Evolutionary conservation across 257 asterid genomes (phyloP), one percentile per base, ranked within the genome.

Genomic region (Buddleja alternifolia): DNA sequence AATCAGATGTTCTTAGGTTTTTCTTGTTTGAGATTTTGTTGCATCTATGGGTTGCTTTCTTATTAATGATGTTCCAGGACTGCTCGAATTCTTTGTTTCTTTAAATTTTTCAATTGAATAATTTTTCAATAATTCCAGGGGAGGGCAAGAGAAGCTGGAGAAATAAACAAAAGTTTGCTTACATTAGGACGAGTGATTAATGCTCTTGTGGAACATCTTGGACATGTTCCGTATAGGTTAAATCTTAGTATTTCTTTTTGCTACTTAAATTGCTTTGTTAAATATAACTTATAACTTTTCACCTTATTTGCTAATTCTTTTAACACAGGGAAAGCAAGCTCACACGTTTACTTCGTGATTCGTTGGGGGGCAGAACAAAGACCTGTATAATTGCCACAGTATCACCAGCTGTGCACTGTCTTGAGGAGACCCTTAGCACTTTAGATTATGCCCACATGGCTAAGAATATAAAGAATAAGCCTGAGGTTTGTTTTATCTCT

Each of bases 61-160:
- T 53, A 36, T 19, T 53, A 20, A 36, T 55, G 36, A 46, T 32
- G 14, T 42, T 47, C 1, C n/a, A 11, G 23, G 7, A 17, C 15
- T 23, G 12, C 23, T 10, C 57, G 63, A 20, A 20, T 37, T 29
- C 34, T 29, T 29, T 29, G 34, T 29, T 29, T n/a, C n/a, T n/a
- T n/a, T n/a, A n/a, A n/a, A n/a, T n/a, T n/a, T n/a, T n/a, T n/a
- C n/a, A n/a, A 60, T 57, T 15, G 23, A 16, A 39, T 21, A 8
- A 3, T 41, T 61, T 48, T 9, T 12, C 2, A 8, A 25, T 60
- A 40, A 51, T 29, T 73, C 21, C 63, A 87, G 96, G 96, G 93
- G 42, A 86, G 96, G 55, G 96, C 96, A 73, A 85, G 95, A 67
- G 95, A 90, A 79, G 96, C 95, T 44, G 96, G 96, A 34, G 95